These are phyloP conservation scores for Aspergillus jensenii DNA, from an alignment of 2,329 filamentous ascomycete species.

Conservation along the genomic window DNA sequence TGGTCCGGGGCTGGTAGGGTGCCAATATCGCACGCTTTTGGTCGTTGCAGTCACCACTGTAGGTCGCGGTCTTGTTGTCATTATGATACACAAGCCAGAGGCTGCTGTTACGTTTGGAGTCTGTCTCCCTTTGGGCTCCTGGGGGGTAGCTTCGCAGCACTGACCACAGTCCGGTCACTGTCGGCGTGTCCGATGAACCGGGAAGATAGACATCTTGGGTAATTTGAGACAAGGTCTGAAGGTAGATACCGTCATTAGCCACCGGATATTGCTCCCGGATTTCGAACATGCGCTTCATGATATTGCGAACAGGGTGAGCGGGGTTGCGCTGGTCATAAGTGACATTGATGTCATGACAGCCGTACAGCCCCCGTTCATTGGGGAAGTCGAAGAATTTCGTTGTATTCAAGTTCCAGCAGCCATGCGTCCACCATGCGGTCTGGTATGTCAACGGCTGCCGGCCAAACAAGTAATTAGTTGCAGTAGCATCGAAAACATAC, in stretches of 20 bases:
- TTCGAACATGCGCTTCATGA: conserved; percentile 62
- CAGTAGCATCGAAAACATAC: conserved; percentile 64
- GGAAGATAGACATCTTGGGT: conserved; percentile 53
- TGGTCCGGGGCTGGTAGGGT: conserved; percentile 56
- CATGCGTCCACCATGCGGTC: conserved; percentile 64
- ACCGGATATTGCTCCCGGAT: conserved; percentile 57
- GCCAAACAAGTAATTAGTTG: conserved; percentile 65
- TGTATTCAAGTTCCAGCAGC: conserved; percentile 59
- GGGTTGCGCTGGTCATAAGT: conserved; percentile 64
- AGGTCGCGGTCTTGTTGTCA: conserved; percentile 50
- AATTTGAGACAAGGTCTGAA: conserved; percentile 58
- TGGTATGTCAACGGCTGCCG: conserved; percentile 62
- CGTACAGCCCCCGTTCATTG: conserved; percentile 52
- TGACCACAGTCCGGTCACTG: conserved; percentile 62
- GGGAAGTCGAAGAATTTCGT: conserved; percentile 61
- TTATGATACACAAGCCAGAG: conserved; percentile 50
- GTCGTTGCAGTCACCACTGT: conserved; percentile 57
- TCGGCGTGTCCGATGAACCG: conserved; percentile 53
- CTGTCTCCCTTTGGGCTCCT: conserved; percentile 54
- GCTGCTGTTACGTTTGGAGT: conserved; percentile 38
- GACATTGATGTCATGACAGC: conserved; percentile 58
- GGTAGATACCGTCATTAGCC: conserved; percentile 59
- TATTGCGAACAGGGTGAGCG: conserved; percentile 60
- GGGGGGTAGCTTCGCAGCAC: conserved; percentile 52
- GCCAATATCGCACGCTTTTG: conserved; percentile 47